phyloP scores from a whole-genome alignment of 768 basidiomycete species.

The Collybiopsis luxurians region DNA sequence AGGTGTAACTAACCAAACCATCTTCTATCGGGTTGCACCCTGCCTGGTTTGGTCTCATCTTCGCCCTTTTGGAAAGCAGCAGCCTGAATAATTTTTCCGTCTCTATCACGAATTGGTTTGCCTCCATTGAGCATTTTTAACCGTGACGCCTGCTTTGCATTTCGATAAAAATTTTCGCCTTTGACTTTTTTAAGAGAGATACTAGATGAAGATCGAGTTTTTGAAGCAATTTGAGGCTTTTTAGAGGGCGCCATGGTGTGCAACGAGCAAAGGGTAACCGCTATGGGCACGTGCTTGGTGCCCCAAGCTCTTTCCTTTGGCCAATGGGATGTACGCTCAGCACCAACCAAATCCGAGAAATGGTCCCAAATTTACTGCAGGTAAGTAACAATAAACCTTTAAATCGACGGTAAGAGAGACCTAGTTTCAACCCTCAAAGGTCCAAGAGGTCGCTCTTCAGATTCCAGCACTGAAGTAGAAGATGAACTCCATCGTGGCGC shows the following conservation, averaged over 20 bases:
- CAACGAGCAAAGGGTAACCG: no score
- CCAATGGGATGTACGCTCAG: conserved; percentile 8
- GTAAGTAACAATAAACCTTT: not conserved
- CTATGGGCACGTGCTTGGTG: not conserved
- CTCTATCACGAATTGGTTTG: conserved; percentile 85
- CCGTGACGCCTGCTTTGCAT: conserved; percentile 82
- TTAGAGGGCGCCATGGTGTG: conserved; percentile 28
- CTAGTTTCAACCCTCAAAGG: conserved; percentile 24
- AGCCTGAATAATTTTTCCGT: conserved; percentile 90
- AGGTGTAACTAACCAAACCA: conserved; percentile 85
- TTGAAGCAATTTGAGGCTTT: conserved; percentile 31
- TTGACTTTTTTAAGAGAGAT: conserved; percentile 68
- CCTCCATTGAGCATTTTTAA: conserved; percentile 94
- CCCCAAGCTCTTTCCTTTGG: not conserved
- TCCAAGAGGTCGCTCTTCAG: conserved; percentile 34
- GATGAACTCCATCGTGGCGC: conserved; percentile 1
- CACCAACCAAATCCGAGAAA: not conserved
- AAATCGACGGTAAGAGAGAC: no score
- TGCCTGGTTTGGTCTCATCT: conserved; percentile 82
- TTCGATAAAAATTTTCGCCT: conserved; percentile 97
- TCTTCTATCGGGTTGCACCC: conserved; percentile 91
- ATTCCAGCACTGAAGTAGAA: conserved; percentile 51
- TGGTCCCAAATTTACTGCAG: conserved; percentile 13
- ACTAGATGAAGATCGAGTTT: conserved; percentile 46
- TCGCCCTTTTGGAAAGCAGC: conserved; percentile 97